Conservation (phyloP, 140 eudicot species). For the Oenanthe javanica region DNA sequence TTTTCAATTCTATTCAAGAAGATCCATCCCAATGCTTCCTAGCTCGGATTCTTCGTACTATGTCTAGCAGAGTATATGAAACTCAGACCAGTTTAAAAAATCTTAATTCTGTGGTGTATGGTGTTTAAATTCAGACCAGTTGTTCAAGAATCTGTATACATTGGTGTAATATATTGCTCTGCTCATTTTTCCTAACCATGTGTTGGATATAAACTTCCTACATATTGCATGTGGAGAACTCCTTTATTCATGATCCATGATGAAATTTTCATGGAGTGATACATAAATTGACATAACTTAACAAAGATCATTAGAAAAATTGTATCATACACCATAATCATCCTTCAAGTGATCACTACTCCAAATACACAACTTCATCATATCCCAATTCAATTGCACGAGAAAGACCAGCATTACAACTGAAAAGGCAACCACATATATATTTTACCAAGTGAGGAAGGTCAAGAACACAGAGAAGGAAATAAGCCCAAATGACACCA, state of each 20-base stretch:
- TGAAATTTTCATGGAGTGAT: neutral
- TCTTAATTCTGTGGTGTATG: too few relatives aligned
- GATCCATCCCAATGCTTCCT: too few relatives aligned
- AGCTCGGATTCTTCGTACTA: neutral
- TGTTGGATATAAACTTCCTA: neutral
- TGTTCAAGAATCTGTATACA: neutral
- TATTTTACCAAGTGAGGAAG: conserved; percentile 99
- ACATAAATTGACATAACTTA: neutral
- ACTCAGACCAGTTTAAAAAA: neutral
- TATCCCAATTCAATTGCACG: neutral
- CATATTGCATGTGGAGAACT: neutral
- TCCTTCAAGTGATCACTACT: neutral
- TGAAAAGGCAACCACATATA: conserved; percentile 8
- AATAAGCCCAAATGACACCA: conserved; percentile 92
- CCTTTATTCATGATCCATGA: neutral
- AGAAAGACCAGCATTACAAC: neutral
- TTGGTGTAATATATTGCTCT: neutral
- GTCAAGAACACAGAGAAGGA: conserved; percentile 78
- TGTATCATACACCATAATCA: neutral
- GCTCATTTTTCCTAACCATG: neutral
- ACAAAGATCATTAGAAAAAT: neutral
- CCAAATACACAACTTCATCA: neutral
- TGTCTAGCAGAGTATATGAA: neutral
- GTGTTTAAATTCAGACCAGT: neutral
- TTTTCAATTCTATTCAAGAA: too few relatives aligned